phyloP scores from a whole-genome alignment of 768 basidiomycete genomes.

The Tricholoma sp. region DNA sequence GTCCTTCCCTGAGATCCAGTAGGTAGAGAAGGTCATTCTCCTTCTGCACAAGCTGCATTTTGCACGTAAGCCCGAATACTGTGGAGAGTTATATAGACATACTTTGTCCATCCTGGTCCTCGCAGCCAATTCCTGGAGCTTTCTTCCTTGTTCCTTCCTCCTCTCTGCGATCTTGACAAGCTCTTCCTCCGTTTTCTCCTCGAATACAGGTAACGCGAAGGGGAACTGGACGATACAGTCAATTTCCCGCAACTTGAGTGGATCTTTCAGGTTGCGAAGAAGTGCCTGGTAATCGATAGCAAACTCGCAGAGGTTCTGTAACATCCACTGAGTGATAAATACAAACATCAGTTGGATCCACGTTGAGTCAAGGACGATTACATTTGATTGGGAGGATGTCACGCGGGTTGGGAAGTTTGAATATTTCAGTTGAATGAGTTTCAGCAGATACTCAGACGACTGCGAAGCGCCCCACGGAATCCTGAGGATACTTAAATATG shows the following conservation, averaged over 20 bases:
- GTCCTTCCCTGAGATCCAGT: conserved; percentile 56
- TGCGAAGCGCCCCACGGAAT: conserved; percentile 94
- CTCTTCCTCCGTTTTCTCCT: conserved; percentile 93
- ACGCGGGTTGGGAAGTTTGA: conserved; percentile 87
- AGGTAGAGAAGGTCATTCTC: conserved; percentile 70
- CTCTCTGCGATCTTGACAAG: conserved; percentile 71
- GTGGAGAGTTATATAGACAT: conserved; percentile 2
- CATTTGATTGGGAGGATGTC: conserved; percentile 69
- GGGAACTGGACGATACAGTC: conserved; percentile 89
- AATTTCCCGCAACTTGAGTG: conserved; percentile 52
- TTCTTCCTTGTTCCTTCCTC: conserved; percentile 78
- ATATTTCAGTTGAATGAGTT: conserved; percentile 93
- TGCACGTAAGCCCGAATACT: neutral
- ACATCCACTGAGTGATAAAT: conserved; percentile 67
- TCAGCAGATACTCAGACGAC: conserved; percentile 86
- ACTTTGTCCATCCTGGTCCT: conserved; percentile 86
- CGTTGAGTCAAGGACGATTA: conserved; percentile 29
- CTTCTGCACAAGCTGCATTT: conserved; percentile 59
- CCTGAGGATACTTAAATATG: conserved; percentile 32
- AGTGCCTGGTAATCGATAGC: conserved; percentile 67
- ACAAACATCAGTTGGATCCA: neutral
- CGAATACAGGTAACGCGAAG: conserved; percentile 53
- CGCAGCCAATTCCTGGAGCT: conserved; percentile 88
- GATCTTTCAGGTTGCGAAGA: conserved; percentile 64
- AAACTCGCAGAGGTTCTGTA: conserved; percentile 82